phyloP scores from a whole-genome alignment of 352 stramenopile genomes.

The Pythium guiyangense region DNA sequence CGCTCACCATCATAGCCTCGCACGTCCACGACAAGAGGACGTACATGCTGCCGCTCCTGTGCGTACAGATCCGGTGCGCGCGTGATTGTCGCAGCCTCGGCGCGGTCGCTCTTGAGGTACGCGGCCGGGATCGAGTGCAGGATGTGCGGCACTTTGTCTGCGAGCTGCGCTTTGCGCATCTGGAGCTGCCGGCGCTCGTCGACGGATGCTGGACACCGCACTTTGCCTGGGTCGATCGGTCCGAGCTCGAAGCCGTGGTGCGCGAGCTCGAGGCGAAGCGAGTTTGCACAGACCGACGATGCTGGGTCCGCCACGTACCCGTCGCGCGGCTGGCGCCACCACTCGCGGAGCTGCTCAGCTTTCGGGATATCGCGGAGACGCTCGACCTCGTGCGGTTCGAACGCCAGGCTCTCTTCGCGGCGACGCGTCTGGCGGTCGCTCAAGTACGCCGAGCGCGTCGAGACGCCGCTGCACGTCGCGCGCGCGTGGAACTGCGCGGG shows the following conservation, averaged over 20 bases:
- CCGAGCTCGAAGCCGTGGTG: slow-evolving; percentile 25
- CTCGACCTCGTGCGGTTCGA: slow-evolving; percentile 51
- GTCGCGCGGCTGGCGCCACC: slow-evolving; percentile 44
- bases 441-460: slow-evolving; percentile 35
- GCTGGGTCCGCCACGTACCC: slow-evolving; percentile 62
- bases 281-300: slow-evolving; percentile 25
- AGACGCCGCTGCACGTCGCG: slow-evolving; percentile 25
- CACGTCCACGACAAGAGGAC: too few species aligned
- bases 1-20: too few species aligned
- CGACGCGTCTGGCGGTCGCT: slow-evolving; percentile 24
- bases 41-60: slow-evolving; percentile 21
- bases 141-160: slow-evolving; percentile 42
- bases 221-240: slow-evolving; percentile 43
- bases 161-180: slow-evolving; percentile 31
- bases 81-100: slow-evolving; percentile 18
- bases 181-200: slow-evolving; percentile 26
- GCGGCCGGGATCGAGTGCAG: slow-evolving; percentile 24
- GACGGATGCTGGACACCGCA: slow-evolving; percentile 28
- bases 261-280: slow-evolving; percentile 40
- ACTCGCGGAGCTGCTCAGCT: slow-evolving; percentile 29
- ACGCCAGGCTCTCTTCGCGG: slow-evolving; percentile 37
- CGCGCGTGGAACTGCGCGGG: slow-evolving; percentile 30
- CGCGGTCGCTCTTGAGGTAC: slow-evolving; percentile 17
- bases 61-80: slow-evolving; percentile 33
- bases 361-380: slow-evolving; percentile 48